Evolutionary conservation across 2,329 filamentous ascomycete genomes (phyloP).

Genomic region (Xylariaceae sp.): DNA sequence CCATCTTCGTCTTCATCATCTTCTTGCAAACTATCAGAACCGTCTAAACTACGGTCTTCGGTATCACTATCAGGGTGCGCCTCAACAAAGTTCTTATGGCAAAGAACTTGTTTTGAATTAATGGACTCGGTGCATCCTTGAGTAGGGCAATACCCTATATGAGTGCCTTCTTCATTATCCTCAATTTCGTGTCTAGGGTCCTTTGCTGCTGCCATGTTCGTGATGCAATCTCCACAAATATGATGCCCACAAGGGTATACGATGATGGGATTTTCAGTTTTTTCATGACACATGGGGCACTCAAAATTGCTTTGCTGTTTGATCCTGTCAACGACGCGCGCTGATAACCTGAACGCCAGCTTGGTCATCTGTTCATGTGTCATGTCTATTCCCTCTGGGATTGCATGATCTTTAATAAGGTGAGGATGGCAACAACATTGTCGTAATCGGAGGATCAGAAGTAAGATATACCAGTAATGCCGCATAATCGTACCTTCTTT

Average conservation of each 20-base stretch:
- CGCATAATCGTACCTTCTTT: conserved; percentile 56
- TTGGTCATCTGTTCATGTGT: conserved; percentile 37
- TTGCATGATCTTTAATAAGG: conserved; percentile 56
- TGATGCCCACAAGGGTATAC: conserved; percentile 41
- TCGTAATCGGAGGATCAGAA: conserved; percentile 78
- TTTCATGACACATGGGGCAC: conserved; percentile 35
- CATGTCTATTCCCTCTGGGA: conserved; percentile 38
- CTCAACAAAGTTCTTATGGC: conserved; percentile 33
- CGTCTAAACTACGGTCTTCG: conserved; percentile 9
- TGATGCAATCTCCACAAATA: conserved; percentile 39
- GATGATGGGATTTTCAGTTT: conserved; percentile 34
- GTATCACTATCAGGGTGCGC: conserved; percentile 24
- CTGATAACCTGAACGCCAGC: conserved; percentile 32
- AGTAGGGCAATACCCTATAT: conserved; percentile 22
- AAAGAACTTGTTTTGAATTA: conserved; percentile 33
- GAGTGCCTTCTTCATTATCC: conserved; percentile 7
- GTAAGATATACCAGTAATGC: conserved; percentile 80
- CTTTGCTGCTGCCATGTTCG: conserved; percentile 26
- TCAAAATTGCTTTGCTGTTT: conserved; percentile 26
- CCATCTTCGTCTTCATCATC: conserved; percentile 29
- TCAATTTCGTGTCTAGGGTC: conserved; percentile 15
- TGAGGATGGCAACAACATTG: conserved; percentile 84
- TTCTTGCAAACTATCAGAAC: too few species aligned
- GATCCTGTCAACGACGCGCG: conserved; percentile 27
- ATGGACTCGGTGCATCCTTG: conserved; percentile 24